Evolutionary conservation across 2,329 filamentous ascomycete species (phyloP), one percentile per base, ranked within the genome.

Genomic region (Scedosporium dehoogii): DNA sequence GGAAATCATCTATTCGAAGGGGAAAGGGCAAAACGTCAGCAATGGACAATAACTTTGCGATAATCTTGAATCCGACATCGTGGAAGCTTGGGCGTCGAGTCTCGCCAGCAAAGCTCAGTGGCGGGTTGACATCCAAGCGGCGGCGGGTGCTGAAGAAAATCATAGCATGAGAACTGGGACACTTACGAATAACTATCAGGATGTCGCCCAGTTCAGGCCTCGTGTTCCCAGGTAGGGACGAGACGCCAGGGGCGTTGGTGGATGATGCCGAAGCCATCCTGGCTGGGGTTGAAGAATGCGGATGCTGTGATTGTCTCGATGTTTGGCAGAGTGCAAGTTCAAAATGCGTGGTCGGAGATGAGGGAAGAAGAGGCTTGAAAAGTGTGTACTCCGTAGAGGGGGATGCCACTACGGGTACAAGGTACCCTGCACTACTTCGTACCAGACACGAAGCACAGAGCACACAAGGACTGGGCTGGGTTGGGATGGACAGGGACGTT

Each of bases 1-100:
- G 80, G 74, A 99, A 97, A 76, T 97, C 92, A 76, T 99, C 91
- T 96, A 63, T 55, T 58, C 16, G 56, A 21, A 56, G 59, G 44
- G 63, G 48, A 53, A 53, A 38, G 46, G 46, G 51, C 55, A 65
- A 23, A 60, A 57, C 12, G 55, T 58, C n/a, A 58, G 42, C 18
- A n/a, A 44, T 33, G 18, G 16, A 9, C 55, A 33, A 27, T 57
- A 57, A 25, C 27, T 38, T 38, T 38, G 33, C 33, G 33, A 38
- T 10, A 38, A 38, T 12, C 33, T 10, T 10, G 33, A 38, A 12
- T 12, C 9, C 33, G 33, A 10, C 1, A 38, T 38, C 33, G 10
- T 12, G 33, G 33, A 38, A 38, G 33, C 33, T 38, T 38, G 10
- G 33, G 33, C 14, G 63, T 42, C 57, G 51, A 60, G 60, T 61